Percentiles rank a stretch among this genome's conserved stretches.
Conservation (phyloP, 106 monocot genomes). For the Allium cepa region DNA sequence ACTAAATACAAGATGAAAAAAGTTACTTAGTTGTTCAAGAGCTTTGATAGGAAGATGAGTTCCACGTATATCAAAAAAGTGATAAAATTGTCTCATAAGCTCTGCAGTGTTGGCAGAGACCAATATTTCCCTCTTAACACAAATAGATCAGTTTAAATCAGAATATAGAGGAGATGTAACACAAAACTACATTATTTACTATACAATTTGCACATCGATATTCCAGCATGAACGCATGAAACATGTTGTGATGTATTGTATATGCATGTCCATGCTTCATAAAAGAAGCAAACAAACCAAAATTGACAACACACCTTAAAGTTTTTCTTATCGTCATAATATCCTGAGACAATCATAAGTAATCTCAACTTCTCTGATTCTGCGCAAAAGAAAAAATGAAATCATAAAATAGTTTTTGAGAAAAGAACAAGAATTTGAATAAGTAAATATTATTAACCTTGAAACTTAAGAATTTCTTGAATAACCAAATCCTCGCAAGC, state of each 20-base stretch:
- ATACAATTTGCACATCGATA: too few relatives aligned
- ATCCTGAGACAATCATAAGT: conserved; percentile 29
- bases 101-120: conserved; percentile 17
- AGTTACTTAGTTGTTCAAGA: conserved; percentile 13
- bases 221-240: too few relatives aligned
- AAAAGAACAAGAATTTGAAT: too few relatives aligned
- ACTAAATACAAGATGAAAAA: not conserved
- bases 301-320: conserved; percentile 17
- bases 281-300: not conserved
- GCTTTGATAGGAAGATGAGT: conserved; percentile 18
- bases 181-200: too few relatives aligned
- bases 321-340: conserved; percentile 23
- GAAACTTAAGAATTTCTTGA: conserved; percentile 14
- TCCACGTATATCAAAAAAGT: conserved; percentile 16
- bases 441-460: not conserved
- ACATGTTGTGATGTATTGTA: too few relatives aligned
- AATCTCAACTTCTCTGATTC: conserved; percentile 22
- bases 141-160: not conserved
- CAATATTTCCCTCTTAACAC: conserved; percentile 28
- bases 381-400: not conserved
- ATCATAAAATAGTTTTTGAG: too few relatives aligned
- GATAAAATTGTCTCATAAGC: conserved; percentile 21
- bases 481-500: conserved; percentile 17
- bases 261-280: too few relatives aligned
- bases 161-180: too few relatives aligned